Conservation (phyloP, 371 early-diverging fungal species). For the Dipsacomyces acuminosporus region DNA sequence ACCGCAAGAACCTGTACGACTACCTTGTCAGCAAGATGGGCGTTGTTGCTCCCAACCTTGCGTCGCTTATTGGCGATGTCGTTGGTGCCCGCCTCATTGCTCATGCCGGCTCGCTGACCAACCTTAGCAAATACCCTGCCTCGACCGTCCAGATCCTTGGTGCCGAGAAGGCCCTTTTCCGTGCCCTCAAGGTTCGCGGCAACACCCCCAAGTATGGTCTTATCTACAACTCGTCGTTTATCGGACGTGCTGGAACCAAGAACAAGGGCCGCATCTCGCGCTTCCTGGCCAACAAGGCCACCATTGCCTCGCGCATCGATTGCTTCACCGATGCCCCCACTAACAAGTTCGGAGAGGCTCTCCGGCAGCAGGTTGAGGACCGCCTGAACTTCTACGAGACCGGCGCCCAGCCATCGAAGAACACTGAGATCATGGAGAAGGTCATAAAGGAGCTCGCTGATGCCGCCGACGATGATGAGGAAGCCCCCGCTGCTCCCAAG, state of each 20-base stretch:
- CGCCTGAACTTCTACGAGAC: constrained; percentile 90
- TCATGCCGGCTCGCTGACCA: constrained; percentile 95
- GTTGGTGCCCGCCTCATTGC: constrained; percentile 95
- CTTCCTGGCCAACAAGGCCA: constrained; percentile 97
- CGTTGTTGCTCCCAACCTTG: constrained; percentile 96
- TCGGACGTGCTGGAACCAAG: constrained; percentile 90
- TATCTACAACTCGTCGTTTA: constrained; percentile 94
- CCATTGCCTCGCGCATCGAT: constrained; percentile 97
- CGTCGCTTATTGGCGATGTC: constrained; percentile 94
- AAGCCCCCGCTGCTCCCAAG: constrained; percentile 21
- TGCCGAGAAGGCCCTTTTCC: constrained; percentile 98
- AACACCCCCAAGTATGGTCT: constrained; percentile 99
- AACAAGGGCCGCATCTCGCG: constrained; percentile 99
- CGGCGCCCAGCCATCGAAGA: constrained; percentile 84
- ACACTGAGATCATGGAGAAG: constrained; percentile 88
- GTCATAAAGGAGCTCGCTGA: constrained; percentile 68
- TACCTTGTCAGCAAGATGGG: constrained; percentile 96
- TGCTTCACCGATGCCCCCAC: constrained; percentile 90
- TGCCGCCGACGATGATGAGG: constrained; percentile 56
- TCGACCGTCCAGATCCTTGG: constrained; percentile 99
- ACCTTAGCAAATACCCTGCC: constrained; percentile 95
- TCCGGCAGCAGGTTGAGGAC: constrained; percentile 94
- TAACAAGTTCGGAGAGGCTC: constrained; percentile 91
- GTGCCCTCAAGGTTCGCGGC: constrained; percentile 95
- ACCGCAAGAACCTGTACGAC: constrained; percentile 82